Base-by-base conservation (phyloP, 2,329 filamentous ascomycete species). In the Aspergillus carbonarius region DNA sequence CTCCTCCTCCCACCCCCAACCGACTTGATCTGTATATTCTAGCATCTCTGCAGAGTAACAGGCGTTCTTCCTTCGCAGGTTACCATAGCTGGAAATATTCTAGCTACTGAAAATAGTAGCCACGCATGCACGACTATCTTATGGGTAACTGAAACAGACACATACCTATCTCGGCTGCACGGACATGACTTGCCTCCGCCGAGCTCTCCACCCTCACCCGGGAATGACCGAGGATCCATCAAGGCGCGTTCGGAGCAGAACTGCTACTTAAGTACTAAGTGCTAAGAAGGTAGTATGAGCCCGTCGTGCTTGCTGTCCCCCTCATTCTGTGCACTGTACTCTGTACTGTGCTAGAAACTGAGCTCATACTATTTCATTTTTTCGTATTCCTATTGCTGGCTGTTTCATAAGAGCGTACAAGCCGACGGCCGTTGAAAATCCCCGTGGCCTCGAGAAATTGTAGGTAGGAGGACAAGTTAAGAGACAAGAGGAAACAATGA, bases 151-250 rank as follows among this genome's bases (percentile, higher is more conserved):
- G 69, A 71, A 71, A 71, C 68, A 70, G 64, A 72, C 68, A 69
- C 70, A 69, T 73, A 72, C 70, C 61, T 70, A 68, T 70, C 60
- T 69, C 66, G 63, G 67, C 69, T 72, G 71, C 71, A 73, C 70
- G 68, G 70, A 72, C 70, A 63, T 55, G 15, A 32, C 23, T 44
- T 9, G 23, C 30, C 37, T 44, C 35, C 44, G 44, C 44, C 23
- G 44, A 48, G 44, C 44, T 48, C 44, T 30, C 44, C 44, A 48
- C 44, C 25, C 25, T 32, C 44, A 48, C 44, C 44, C 44, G 44
- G 25, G 44, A 48, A 48, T 48, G 44, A 48, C 44, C 44, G 44
- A 48, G 44, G 44, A 48, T 32, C 44, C 25, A 48, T 48, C 23
- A 27, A 48, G 27, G 27, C 25, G 25, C 44, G 9, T 48, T 30